Evolutionary conservation across 805 yeast species (phyloP), one percentile per base, ranked within the genome.

Genomic region (Brettanomyces custersianus): DNA sequence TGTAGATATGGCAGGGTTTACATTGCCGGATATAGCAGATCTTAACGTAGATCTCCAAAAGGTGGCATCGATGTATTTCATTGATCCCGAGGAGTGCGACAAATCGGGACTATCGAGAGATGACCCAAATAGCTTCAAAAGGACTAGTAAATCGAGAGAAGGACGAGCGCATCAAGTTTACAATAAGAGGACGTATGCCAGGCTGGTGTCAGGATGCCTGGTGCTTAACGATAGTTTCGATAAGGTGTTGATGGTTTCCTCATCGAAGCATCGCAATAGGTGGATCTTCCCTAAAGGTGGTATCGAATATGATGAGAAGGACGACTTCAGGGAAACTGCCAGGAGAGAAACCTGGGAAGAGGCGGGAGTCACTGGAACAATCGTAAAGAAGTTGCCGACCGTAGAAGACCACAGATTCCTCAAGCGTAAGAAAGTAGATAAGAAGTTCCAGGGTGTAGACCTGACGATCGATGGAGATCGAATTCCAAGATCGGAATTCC

Each of bases 201-300:
- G 98, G 26, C 57, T 92, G 45, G 96, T 92, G 7, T 96, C 97
- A 4, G 98, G 98, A 1, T 83, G 95, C 46, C 72, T 92, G 9
- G 79, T 90, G 19, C 59, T 90, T 33, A 74, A 77, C 46, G 53
- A 57, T 1, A 63, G 68, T 20, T 71, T 67, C 38, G 67, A 66
- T 20, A 70, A 76, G 46, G 87, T 90, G 15, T 68, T 92, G 8
- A 72, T 92, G 77, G 72, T 92, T 18, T 71, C 82, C 38, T 84
- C 96, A 2, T 66, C 80, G 11, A 77, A 78, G 5, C 77, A 76
- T 43, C 68, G 66, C 29, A 72, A 74, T 39, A 68, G 68, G 46
- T 90, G 95, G 95, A 84, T 92, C 6, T 57, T 92, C 4, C 98
- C 98, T 4, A 92, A 92, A 55, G 98, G 98, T 23, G 98, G 98